phyloP scores from a whole-genome alignment of 768 basidiomycete species.

The Pulveroboletus ravenelii region DNA sequence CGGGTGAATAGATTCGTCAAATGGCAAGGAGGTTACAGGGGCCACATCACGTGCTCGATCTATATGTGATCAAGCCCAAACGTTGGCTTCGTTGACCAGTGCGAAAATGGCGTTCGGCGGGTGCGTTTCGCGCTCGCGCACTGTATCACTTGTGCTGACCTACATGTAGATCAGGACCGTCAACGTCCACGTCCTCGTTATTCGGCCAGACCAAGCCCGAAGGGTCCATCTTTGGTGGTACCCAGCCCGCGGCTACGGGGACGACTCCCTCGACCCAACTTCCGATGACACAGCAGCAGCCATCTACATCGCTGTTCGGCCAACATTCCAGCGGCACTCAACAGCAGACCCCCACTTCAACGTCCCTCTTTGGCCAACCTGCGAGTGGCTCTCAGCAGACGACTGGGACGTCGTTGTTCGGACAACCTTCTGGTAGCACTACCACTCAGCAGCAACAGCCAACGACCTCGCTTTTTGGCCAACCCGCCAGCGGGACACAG shows the following conservation, averaged over 20 bases:
- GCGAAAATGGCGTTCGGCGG: constrained; percentile 20
- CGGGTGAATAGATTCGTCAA: no score
- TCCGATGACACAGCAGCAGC: constrained; percentile 20
- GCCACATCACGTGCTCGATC: constrained; percentile 9
- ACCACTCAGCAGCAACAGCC: constrained; percentile 36
- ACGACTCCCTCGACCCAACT: constrained; percentile 13
- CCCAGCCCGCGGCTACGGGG: constrained; percentile 24
- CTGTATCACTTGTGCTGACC: constrained; percentile 4
- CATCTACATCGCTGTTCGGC: constrained; percentile 25
- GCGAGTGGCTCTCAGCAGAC: constrained; percentile 19
- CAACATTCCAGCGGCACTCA: constrained; percentile 7
- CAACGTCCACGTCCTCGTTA: constrained; percentile 34
- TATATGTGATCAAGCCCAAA: neutral
- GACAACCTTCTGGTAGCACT: constrained; percentile 24
- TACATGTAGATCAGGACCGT: constrained; percentile 33
- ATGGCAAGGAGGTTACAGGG: no score
- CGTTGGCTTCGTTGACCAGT: neutral
- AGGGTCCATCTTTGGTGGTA: constrained; percentile 37
- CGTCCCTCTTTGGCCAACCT: constrained; percentile 27
- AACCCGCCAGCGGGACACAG: constrained; percentile 20
- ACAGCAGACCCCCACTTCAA: neutral
- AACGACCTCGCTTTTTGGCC: constrained; percentile 36
- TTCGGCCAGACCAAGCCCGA: constrained; percentile 33
- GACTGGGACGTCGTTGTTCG: constrained; percentile 18
- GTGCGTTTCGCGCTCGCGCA: constrained; percentile 8